Percentiles rank a stretch among this genome's conserved stretches.
Conservation (phyloP, 192 early-diverging fungal species). For the Lobosporangium transversale region DNA sequence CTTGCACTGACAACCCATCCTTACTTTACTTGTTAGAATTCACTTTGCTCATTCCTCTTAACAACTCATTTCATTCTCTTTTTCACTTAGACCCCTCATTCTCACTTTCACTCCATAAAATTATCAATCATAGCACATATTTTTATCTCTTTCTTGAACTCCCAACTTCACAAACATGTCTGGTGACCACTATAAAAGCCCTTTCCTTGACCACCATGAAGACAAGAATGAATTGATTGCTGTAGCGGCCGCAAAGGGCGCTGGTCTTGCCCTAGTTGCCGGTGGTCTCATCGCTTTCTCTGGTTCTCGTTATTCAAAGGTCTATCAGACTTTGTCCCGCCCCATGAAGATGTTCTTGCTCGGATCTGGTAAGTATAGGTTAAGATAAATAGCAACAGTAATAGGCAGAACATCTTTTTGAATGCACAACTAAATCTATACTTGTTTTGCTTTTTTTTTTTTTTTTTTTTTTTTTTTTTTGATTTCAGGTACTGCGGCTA, state of each 20-base stretch:
- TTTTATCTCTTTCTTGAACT: neutral
- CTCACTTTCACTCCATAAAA: too few relatives aligned
- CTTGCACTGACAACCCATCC: too few relatives aligned
- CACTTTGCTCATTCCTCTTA: neutral
- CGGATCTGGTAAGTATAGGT: constrained; percentile 31
- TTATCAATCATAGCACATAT: neutral
- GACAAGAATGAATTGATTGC: constrained; percentile 20
- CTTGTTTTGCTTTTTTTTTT: neutral
- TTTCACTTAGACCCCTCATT: too few relatives aligned
- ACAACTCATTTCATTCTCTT: neutral
- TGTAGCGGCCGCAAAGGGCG: constrained; percentile 44
- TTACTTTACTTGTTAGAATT: too few relatives aligned
- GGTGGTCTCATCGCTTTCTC: constrained; percentile 40
- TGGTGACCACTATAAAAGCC: constrained; percentile 22
- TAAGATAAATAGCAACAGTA: neutral
- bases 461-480: neutral
- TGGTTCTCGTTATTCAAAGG: constrained; percentile 37
- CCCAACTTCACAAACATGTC: neutral
- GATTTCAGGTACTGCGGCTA: constrained; percentile 32
- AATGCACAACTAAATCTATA: too few relatives aligned
- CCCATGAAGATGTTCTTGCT: constrained; percentile 45
- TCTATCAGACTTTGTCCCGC: constrained; percentile 31
- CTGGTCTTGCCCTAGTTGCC: constrained; percentile 44
- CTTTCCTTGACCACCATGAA: constrained; percentile 6
- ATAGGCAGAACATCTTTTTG: neutral